phyloP scores from a whole-genome alignment of 345 rosid species.

The Corymbia maculata region DNA sequence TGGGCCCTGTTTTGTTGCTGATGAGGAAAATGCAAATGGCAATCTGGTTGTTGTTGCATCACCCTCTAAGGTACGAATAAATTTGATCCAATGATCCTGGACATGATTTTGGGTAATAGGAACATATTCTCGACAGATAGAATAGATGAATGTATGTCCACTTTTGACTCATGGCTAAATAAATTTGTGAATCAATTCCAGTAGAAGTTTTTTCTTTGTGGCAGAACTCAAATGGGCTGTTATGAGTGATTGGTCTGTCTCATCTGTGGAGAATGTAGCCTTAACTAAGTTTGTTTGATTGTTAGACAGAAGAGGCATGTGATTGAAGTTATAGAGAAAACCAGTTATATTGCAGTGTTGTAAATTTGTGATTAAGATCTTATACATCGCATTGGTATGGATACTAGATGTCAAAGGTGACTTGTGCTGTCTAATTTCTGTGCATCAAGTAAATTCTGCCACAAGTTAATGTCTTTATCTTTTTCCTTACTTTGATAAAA shows the following conservation, averaged over 20 bases:
- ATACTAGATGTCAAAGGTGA: neutral
- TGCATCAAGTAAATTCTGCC: neutral
- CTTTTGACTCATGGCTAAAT: neutral
- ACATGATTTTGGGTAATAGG: neutral
- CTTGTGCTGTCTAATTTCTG: neutral
- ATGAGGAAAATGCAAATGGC: constrained; percentile 45
- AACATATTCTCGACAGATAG: neutral
- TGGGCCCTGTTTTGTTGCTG: constrained; percentile 46
- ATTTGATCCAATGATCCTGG: neutral
- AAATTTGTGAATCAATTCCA: neutral
- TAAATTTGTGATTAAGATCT: neutral
- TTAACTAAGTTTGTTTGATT: neutral
- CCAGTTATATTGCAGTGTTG: neutral
- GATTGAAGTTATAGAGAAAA: neutral
- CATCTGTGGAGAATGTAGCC: neutral
- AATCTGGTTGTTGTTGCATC: constrained; percentile 50
- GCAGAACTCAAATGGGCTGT: neutral
- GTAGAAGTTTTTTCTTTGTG: neutral
- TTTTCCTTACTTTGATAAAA: neutral
- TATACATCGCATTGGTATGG: neutral
- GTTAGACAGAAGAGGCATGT: neutral
- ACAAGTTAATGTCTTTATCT: neutral
- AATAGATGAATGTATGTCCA: neutral
- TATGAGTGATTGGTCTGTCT: neutral
- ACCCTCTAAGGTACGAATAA: constrained; percentile 53